phyloP scores from a whole-genome alignment of 73 alveolate species.

The Paramecium octaurelia region DNA sequence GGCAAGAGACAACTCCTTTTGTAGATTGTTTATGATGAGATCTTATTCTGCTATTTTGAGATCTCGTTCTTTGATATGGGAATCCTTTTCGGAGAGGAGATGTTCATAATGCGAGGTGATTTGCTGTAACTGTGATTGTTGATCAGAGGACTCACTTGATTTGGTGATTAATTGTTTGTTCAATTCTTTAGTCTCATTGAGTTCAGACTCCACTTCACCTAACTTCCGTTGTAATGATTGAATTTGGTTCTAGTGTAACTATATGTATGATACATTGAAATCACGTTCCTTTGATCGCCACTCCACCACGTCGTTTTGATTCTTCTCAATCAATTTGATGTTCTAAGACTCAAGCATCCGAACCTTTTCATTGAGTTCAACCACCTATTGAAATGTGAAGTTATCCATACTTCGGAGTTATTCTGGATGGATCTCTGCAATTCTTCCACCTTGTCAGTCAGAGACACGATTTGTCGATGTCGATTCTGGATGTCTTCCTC shows the following conservation, averaged over 20 bases:
- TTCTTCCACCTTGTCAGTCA: background rate
- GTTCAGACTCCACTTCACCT: background rate
- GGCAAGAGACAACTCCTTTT: background rate
- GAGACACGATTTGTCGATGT: background rate
- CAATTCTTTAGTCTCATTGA: background rate
- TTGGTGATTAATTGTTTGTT: background rate
- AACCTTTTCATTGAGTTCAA: background rate
- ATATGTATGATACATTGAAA: background rate
- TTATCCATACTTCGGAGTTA: background rate
- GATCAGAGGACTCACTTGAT: background rate
- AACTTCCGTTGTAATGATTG: background rate
- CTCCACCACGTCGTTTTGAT: background rate
- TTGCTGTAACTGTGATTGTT: background rate
- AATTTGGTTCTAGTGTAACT: background rate
- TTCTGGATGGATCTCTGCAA: background rate
- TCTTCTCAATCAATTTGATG: background rate
- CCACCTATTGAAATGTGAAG: background rate
- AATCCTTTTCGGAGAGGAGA: background rate
- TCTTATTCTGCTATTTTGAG: background rate
- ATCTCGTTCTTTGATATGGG: background rate
- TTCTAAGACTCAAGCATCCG: conserved; percentile 4
- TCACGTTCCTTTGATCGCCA: background rate
- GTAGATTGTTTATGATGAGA: background rate
- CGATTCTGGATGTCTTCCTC: background rate
- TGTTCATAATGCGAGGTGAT: background rate